Evolutionary conservation across 108 stramenopile genomes (phyloP).

Genomic region (Ochromonas danica): DNA sequence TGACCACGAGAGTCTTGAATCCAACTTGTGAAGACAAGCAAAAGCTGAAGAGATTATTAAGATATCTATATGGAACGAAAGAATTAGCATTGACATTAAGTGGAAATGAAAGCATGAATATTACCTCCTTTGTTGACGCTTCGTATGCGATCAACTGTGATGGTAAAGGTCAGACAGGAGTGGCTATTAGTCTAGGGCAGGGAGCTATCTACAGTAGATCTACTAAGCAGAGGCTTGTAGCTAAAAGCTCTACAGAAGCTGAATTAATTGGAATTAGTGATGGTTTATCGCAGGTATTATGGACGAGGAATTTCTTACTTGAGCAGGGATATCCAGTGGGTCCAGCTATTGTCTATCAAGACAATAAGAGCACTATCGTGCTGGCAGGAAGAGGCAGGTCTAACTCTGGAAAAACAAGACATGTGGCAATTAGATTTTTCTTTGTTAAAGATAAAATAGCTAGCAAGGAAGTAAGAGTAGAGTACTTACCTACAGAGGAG

Average conservation of each 20-base stretch:
- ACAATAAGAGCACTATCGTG: too few relatives aligned
- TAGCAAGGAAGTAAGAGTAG: too few relatives aligned
- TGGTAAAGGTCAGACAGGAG: constrained; percentile 18
- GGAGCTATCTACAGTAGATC: background rate
- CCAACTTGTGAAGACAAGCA: constrained; percentile 17
- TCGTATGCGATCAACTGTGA: background rate
- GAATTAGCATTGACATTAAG: background rate
- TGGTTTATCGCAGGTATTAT: background rate
- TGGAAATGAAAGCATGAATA: background rate
- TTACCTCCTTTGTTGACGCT: constrained; percentile 31
- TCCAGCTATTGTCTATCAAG: background rate
- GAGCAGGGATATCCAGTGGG: constrained; percentile 10
- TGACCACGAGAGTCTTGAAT: constrained; percentile 11
- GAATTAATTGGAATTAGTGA: constrained; percentile 26
- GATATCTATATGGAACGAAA: constrained; percentile 3
- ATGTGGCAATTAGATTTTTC: too few relatives aligned
- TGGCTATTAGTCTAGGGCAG: background rate
- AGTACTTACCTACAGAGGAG: too few relatives aligned
- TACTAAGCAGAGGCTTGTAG: constrained; percentile 3
- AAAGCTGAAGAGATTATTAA: constrained; percentile 23
- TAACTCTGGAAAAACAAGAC: too few relatives aligned
- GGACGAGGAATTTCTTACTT: background rate
- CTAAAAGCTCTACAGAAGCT: constrained; percentile 11
- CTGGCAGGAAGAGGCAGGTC: too few relatives aligned
- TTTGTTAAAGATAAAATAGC: too few relatives aligned